A percentile compares a stretch with the other conserved stretches of the same genome.
phyloP scores from a whole-genome alignment of 2,329 filamentous ascomycete genomes.

The Phialophora expanda region DNA sequence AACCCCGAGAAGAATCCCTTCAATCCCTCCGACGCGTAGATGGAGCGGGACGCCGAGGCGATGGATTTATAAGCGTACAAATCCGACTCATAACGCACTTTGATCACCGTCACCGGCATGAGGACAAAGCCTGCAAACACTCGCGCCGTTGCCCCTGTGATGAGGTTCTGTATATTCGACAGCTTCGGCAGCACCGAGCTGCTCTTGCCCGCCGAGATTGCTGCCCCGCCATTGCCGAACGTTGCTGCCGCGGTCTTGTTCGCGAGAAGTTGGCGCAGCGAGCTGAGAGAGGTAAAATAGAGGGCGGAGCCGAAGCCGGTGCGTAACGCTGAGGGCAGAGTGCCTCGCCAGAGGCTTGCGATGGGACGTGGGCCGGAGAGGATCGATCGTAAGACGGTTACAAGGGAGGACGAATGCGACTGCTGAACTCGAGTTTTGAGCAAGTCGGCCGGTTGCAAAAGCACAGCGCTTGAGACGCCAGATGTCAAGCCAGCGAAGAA shows the following conservation, averaged over 20 bases:
- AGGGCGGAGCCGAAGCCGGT: slow-evolving; percentile 92
- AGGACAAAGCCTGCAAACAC: slow-evolving; percentile 86
- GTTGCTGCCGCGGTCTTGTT: slow-evolving; percentile 47
- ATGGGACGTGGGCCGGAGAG: slow-evolving; percentile 69
- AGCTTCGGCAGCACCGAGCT: slow-evolving; percentile 76
- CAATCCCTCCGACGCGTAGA: slow-evolving; percentile 72
- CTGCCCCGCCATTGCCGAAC: slow-evolving; percentile 33
- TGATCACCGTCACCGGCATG: slow-evolving; percentile 96
- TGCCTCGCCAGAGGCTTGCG: slow-evolving; percentile 85
- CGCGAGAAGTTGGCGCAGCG: slow-evolving; percentile 69
- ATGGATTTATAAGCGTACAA: slow-evolving; percentile 84
- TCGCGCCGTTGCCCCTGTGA: slow-evolving; percentile 81
- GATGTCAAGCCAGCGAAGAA: slow-evolving; percentile 87
- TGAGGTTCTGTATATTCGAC: slow-evolving; percentile 81
- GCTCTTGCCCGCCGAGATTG: slow-evolving; percentile 21
- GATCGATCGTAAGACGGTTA: slow-evolving; percentile 71
- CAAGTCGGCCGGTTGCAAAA: slow-evolving; percentile 92
- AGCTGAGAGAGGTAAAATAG: slow-evolving; percentile 89
- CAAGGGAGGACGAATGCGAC: slow-evolving; percentile 72
- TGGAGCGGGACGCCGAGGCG: slow-evolving; percentile 72
- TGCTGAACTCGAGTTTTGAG: slow-evolving; percentile 97
- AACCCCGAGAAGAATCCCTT: slow-evolving; percentile 92
- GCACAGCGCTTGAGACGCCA: slow-evolving; percentile 82
- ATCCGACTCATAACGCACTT: slow-evolving; percentile 91
- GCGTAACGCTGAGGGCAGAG: slow-evolving; percentile 86